A percentile compares a stretch with the other conserved stretches of the same genome.
phyloP scores from a whole-genome alignment of 441 rosid species.

The Corymbia calophylla region DNA sequence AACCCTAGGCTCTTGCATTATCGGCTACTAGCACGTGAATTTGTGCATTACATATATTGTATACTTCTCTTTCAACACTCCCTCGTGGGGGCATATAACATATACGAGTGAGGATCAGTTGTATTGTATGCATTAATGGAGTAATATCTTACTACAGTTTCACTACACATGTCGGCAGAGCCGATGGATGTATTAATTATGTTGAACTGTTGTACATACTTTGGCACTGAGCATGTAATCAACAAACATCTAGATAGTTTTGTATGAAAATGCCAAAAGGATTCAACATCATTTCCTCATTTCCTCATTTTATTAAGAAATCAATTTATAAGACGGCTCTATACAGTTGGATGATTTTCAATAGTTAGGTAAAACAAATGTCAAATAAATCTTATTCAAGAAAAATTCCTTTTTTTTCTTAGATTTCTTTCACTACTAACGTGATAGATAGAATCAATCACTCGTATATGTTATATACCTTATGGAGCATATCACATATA shows the following conservation, averaged over 20 bases:
- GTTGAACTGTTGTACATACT: background rate
- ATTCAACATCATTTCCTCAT: background rate
- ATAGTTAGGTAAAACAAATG: background rate
- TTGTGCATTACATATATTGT: background rate
- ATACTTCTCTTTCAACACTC: background rate
- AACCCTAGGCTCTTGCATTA: constrained; percentile 9
- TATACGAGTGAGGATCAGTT: background rate
- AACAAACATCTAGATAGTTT: background rate
- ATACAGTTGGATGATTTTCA: background rate
- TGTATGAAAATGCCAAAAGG: background rate
- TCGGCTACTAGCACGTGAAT: background rate
- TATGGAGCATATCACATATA: background rate
- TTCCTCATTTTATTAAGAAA: background rate
- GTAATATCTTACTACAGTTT: background rate
- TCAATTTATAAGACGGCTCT: background rate
- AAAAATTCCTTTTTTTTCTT: no score
- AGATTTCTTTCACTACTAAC: no score
- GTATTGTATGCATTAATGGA: background rate
- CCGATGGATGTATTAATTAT: background rate
- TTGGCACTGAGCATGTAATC: background rate
- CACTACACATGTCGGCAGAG: background rate
- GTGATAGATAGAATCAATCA: no score
- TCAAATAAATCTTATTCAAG: background rate
- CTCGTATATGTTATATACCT: no score
- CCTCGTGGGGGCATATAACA: background rate